Evolutionary conservation across 306 rosid genomes (phyloP), one percentile per base, ranked within the genome.

Genomic region (Aeschynomene evenia): DNA sequence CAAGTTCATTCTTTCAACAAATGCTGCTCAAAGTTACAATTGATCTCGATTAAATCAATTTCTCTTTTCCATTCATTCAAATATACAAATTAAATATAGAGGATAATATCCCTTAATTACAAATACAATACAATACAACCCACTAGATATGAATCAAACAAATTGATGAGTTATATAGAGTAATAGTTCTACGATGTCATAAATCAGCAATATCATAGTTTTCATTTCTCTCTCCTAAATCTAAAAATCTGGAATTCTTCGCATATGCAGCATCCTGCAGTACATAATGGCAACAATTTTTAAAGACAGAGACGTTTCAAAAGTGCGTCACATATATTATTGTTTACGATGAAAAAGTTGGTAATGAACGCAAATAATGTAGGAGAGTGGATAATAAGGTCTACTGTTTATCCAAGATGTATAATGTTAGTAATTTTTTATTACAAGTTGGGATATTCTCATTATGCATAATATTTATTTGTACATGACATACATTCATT

Each of bases 401-500:
- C n/a, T n/a, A n/a, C n/a, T n/a, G n/a, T n/a, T n/a, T n/a, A n/a
- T n/a, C n/a, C n/a, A n/a, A n/a, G n/a, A n/a, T n/a, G n/a, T n/a
- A n/a, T n/a, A n/a, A n/a, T n/a, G n/a, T n/a, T n/a, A n/a, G n/a
- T n/a, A n/a, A n/a, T n/a, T n/a, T n/a, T n/a, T n/a, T n/a, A n/a
- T n/a, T n/a, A n/a, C n/a, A n/a, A n/a, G n/a, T n/a, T n/a, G n/a
- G n/a, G n/a, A n/a, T n/a, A n/a, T n/a, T n/a, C n/a, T n/a, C n/a
- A n/a, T n/a, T n/a, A n/a, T n/a, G n/a, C n/a, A n/a, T n/a, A n/a
- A n/a, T n/a, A n/a, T n/a, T n/a, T n/a, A n/a, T n/a, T n/a, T n/a
- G n/a, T n/a, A 9, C 28, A 63, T 45, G 55, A 63, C 77, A 63
- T n/a, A n/a, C n/a, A n/a, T n/a, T n/a, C n/a, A n/a, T 77, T 63